Evolutionary conservation across 805 yeast species (phyloP).

Genomic region (Yamadazyma tumulicola): DNA sequence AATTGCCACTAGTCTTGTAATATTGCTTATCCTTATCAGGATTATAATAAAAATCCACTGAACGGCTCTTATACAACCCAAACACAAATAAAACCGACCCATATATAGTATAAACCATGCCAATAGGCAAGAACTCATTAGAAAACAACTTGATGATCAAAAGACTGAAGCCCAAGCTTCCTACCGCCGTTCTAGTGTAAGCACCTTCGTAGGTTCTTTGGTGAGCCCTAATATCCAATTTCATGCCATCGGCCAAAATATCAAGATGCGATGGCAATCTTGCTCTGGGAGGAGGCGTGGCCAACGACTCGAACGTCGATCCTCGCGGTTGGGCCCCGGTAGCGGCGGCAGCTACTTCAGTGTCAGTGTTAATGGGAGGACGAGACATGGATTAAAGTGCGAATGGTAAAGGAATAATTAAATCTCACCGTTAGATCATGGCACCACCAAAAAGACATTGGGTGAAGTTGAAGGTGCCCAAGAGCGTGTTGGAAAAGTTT

Average conservation of each 20-base stretch:
- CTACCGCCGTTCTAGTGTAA: conserved; percentile 68
- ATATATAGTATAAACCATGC: conserved; percentile 60
- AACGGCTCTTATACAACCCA: conserved; percentile 34
- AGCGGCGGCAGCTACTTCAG: no score
- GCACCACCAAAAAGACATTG: conserved; percentile 32
- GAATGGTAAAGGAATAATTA: no score
- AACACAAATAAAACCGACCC: conserved; percentile 43
- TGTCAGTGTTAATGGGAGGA: no score
- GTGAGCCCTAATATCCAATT: conserved; percentile 60
- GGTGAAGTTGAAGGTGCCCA: conserved; percentile 32
- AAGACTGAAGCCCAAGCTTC: conserved; percentile 62
- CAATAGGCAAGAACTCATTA: conserved; percentile 61
- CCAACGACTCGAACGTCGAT: no score
- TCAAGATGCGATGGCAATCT: conserved; percentile 33
- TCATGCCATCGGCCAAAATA: conserved; percentile 36
- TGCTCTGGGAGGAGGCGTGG: conserved; percentile 11
- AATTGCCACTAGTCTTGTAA: conserved; percentile 60
- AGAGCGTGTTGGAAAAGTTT: conserved; percentile 26
- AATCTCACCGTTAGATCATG: no score
- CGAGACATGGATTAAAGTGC: no score
- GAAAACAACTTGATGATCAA: conserved; percentile 63
- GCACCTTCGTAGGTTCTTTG: conserved; percentile 87
- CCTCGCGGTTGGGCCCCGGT: no score
- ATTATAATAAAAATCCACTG: conserved; percentile 36
- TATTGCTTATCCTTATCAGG: conserved; percentile 36